Conservation (phyloP, 495 filamentous ascomycete genomes). For the Podospora australis region DNA sequence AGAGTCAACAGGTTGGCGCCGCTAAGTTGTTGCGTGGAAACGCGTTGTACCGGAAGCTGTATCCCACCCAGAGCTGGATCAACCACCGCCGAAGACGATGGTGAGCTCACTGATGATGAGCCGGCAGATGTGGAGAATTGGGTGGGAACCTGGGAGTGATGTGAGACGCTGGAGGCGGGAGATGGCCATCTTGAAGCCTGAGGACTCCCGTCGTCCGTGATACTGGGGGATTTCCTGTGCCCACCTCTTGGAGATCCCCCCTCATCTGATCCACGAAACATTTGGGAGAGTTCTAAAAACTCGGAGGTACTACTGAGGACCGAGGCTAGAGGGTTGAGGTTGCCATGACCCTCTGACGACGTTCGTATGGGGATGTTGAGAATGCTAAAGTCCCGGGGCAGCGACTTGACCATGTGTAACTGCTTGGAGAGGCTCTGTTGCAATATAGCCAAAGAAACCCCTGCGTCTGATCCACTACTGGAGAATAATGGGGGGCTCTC, state of each 20-base stretch:
- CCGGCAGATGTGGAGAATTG: neutral
- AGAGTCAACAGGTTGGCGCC: neutral
- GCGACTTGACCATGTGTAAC: neutral
- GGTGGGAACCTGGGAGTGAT: neutral
- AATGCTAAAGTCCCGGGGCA: neutral
- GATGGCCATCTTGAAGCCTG: slow-evolving; percentile 3
- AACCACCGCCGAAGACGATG: neutral
- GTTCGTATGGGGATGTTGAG: neutral
- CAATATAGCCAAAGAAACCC: neutral
- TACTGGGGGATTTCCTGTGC: neutral
- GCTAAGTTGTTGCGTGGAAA: neutral
- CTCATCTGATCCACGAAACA: neutral
- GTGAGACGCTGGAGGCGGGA: neutral
- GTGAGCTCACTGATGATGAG: neutral
- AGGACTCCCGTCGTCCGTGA: neutral
- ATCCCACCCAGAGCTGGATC: neutral
- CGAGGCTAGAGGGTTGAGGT: neutral
- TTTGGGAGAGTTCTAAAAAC: neutral
- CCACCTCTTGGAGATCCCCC: neutral
- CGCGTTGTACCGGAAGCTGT: neutral
- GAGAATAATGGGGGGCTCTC: too few relatives aligned
- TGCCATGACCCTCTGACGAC: neutral
- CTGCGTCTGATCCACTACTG: neutral
- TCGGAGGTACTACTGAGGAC: slow-evolving; percentile 2
- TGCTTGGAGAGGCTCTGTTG: slow-evolving; percentile 2